phyloP scores from a whole-genome alignment of 345 rosid genomes.

The Triadica sebifera region DNA sequence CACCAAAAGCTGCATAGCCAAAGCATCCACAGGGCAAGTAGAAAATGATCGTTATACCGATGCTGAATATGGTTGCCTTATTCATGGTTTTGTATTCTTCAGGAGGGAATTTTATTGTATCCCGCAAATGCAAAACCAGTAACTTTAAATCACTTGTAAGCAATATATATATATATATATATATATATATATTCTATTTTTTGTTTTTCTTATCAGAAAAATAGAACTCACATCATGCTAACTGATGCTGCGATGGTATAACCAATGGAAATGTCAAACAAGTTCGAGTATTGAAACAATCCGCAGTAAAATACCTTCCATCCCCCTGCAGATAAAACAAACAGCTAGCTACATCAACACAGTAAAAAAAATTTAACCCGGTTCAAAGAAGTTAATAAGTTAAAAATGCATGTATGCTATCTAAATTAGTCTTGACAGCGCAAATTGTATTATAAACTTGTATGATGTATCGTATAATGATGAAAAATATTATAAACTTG shows the following conservation, averaged over 20 bases:
- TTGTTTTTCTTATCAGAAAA: no score
- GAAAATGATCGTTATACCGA: conserved; percentile 51
- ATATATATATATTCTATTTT: no score
- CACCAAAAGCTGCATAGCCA: conserved; percentile 84
- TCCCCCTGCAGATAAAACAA: conserved; percentile 46
- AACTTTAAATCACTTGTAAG: background rate
- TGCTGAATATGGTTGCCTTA: conserved; percentile 56
- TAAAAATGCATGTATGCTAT: conserved; percentile 9
- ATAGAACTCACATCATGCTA: conserved; percentile 46
- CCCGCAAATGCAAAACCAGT: conserved; percentile 32
- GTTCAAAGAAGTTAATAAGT: background rate
- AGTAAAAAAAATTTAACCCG: background rate
- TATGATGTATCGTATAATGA: no score
- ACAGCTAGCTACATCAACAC: no score
- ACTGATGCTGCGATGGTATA: conserved; percentile 55
- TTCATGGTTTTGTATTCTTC: conserved; percentile 71
- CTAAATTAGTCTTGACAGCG: conserved; percentile 46
- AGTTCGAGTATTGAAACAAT: conserved; percentile 43
- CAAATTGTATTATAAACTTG: no score
- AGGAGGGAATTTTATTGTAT: conserved; percentile 73
- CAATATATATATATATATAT: background rate
- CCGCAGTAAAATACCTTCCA: conserved; percentile 41
- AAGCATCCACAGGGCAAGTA: conserved; percentile 73
- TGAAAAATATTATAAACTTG: no score
- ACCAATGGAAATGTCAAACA: conserved; percentile 50